Base-by-base conservation (phyloP, 345 rosid species). In the Clarkia xantiana region DNA sequence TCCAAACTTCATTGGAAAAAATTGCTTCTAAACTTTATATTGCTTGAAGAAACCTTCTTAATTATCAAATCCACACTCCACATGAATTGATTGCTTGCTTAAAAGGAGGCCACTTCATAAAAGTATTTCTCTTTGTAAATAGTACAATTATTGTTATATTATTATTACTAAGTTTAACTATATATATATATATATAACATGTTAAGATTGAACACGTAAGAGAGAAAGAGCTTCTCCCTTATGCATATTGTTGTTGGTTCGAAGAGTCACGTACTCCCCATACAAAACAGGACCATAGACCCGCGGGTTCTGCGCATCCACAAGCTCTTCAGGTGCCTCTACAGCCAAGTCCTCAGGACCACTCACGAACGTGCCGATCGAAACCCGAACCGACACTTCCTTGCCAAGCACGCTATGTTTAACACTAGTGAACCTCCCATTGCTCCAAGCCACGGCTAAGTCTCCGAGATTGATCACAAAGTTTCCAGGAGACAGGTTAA, bases 391-490 rank as follows among this genome's bases (percentile, higher is more conserved):
- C 1, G 57, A 40, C 41, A 80, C 77, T 55, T 81, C 76, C 53
- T 73, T 76, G 78, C 91, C 79, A 42, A 66, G 84, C 50, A 90
- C 88, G 60, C 81, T 56, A 57, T 85, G 95, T 62, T 56, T 76
- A 71, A 80, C 84, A 14, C 54, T 80, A 54, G 67, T 44, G 2
- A 81, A 52, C 62, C 76, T 85, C 42, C 97, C 86, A 3, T 79
- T 81, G 71, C 91, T 82, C 91, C 90, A 89, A 45, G 53, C 63
- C 57, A 69, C 22, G 18, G 94, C 86, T 45, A 72, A 49, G 60
- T 84, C 95, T 19, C 97, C 90, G 4, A 85, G 94, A 61, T 82
- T 89, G 71, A 80, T 64, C 9, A 78, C 67, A 51, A 85, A 79
- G 16, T 82, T 70, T 57, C 94, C 86, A 2, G 81, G 91, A 49